Percentiles rank a stretch among this genome's conserved stretches.
Conservation (phyloP, 2,329 filamentous ascomycete species). For the Colletotrichum aenigma region DNA sequence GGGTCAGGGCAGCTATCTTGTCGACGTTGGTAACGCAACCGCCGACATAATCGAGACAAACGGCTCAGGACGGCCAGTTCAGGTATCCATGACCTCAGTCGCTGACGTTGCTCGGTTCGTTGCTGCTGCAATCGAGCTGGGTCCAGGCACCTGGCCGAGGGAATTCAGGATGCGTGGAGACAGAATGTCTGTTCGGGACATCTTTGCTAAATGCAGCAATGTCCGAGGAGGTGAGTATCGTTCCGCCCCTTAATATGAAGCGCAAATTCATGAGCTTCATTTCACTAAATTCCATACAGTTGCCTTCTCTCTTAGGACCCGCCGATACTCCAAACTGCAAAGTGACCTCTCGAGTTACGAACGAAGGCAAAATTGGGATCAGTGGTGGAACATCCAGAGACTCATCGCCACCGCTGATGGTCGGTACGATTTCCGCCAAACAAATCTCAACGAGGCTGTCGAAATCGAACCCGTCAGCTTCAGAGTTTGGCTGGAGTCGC, state of each 20-base stretch:
- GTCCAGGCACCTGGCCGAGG: constrained; percentile 63
- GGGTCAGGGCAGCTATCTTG: constrained; percentile 67
- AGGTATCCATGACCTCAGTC: constrained; percentile 70
- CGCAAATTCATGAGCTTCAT: not conserved
- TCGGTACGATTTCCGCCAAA: constrained; percentile 66
- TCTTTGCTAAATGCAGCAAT: constrained; percentile 55
- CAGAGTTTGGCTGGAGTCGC: constrained; percentile 56
- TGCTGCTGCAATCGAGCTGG: constrained; percentile 70
- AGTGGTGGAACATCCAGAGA: constrained; percentile 60
- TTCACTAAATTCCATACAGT: constrained; percentile 32
- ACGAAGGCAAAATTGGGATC: constrained; percentile 51
- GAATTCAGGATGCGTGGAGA: constrained; percentile 76
- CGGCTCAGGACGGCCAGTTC: constrained; percentile 51
- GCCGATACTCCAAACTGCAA: constrained; percentile 44
- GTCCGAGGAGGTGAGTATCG: constrained; percentile 51
- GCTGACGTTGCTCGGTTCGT: constrained; percentile 75
- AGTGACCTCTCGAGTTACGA: constrained; percentile 45
- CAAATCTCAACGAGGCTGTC: constrained; percentile 63
- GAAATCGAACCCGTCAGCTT: constrained; percentile 55
- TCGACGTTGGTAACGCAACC: constrained; percentile 61
- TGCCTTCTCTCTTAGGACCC: constrained; percentile 39
- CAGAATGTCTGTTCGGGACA: constrained; percentile 61
- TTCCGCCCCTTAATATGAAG: not conserved
- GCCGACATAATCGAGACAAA: constrained; percentile 67
- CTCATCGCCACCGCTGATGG: constrained; percentile 72